Percentiles rank a stretch among this genome's conserved stretches.
phyloP scores from a whole-genome alignment of 192 early-diverging fungal species.

The Coemansia aciculifera region DNA sequence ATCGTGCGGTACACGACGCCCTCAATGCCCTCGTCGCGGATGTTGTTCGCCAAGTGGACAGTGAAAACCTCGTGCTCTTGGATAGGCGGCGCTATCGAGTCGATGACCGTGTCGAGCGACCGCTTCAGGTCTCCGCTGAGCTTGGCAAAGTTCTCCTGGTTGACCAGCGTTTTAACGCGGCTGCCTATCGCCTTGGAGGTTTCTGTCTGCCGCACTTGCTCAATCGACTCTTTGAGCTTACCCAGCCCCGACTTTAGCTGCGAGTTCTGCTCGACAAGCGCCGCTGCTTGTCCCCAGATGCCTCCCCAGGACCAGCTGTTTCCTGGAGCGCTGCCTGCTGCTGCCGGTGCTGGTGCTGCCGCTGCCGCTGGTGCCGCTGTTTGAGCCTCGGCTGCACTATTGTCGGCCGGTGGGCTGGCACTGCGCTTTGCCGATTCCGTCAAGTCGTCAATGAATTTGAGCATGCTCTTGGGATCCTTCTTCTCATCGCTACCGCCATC shows the following conservation, averaged over 20 bases:
- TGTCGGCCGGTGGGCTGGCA: constrained; percentile 10
- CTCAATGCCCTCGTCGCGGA: constrained; percentile 34
- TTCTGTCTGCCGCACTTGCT: constrained; percentile 47
- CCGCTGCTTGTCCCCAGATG: constrained; percentile 49
- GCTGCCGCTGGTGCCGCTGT: not conserved
- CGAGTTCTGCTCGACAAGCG: constrained; percentile 48
- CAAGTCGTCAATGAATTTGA: constrained; percentile 53
- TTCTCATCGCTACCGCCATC: not conserved
- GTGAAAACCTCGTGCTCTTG: constrained; percentile 51
- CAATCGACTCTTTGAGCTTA: constrained; percentile 45
- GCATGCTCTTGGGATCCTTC: constrained; percentile 42
- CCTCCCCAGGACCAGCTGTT: constrained; percentile 54
- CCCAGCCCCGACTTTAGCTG: constrained; percentile 48
- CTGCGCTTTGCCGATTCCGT: constrained; percentile 52
- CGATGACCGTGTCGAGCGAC: constrained; percentile 50
- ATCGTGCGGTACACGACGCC: constrained; percentile 50
- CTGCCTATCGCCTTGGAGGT: constrained; percentile 31
- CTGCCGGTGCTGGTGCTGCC: not conserved
- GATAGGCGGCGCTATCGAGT: constrained; percentile 56
- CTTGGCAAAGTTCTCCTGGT: constrained; percentile 43
- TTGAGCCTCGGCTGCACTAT: not conserved
- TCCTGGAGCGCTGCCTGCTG: not conserved
- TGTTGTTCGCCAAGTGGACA: constrained; percentile 41
- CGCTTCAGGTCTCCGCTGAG: constrained; percentile 45
- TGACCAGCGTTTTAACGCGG: constrained; percentile 41